A percentile compares a stretch with the other conserved stretches of the same genome.
phyloP scores from a whole-genome alignment of 1,139 yeast species.

The Hyphopichia wangnamkhiaoensis region DNA sequence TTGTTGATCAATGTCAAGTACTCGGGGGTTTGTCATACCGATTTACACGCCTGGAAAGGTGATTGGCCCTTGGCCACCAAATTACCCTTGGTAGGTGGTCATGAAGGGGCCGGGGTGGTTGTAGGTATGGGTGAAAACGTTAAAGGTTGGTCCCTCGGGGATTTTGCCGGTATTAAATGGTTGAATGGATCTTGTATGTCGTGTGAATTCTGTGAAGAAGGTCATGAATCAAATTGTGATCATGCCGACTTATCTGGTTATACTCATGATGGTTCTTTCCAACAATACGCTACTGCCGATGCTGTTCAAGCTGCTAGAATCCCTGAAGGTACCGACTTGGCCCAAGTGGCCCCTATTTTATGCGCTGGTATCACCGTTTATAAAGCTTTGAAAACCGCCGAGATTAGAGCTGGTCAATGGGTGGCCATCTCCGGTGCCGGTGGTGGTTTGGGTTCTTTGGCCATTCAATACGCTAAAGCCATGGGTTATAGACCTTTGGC shows the following conservation, averaged over 20 bases:
- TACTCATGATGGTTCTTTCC: constrained; percentile 83
- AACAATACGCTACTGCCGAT: constrained; percentile 73
- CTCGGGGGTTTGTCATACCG: constrained; percentile 71
- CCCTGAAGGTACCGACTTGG: constrained; percentile 36
- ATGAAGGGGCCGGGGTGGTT: constrained; percentile 86
- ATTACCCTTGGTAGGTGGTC: constrained; percentile 77
- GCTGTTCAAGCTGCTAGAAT: constrained; percentile 41
- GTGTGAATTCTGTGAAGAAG: constrained; percentile 72
- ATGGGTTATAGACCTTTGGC: constrained; percentile 79
- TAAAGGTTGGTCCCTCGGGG: constrained; percentile 71
- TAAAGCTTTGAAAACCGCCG: constrained; percentile 77
- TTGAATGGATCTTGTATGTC: constrained; percentile 71
- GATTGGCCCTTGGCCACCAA: constrained; percentile 70
- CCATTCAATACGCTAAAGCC: constrained; percentile 79
- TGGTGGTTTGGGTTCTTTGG: constrained; percentile 83
- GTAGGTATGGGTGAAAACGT: constrained; percentile 72
- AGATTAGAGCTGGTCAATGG: constrained; percentile 71
- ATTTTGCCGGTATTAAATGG: constrained; percentile 75
- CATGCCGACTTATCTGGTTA: constrained; percentile 72
- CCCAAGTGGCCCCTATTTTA: constrained; percentile 39
- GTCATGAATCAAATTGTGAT: constrained; percentile 70
- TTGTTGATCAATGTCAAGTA: constrained; percentile 62
- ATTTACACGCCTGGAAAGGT: constrained; percentile 72
- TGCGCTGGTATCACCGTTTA: constrained; percentile 87
- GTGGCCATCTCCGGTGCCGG: constrained; percentile 82